Base-by-base conservation (phyloP, 371 early-diverging fungal species). In the Apophysomyces ossiformis region DNA sequence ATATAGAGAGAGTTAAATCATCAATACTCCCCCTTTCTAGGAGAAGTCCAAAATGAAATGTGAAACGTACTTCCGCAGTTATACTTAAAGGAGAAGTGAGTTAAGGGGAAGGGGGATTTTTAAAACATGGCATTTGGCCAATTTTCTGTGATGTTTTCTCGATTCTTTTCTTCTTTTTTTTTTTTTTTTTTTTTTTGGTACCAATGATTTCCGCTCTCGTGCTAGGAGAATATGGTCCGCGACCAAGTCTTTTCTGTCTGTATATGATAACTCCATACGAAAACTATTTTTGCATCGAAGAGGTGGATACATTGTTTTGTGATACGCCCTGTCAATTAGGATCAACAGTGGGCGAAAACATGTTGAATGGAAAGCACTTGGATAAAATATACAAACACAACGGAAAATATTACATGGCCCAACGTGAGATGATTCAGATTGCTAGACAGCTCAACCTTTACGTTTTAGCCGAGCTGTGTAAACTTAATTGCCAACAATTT, bases 401-500 rank as follows among this genome's bases (percentile, higher is more conserved):
- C 8, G 54, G 54, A 32, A 4, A 26, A 21, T 26, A 50, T 50
- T 50, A 50, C 11, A 50, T 50, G 16, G 54, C 8, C 21, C 54
- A 50, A 21, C 54, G 21, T n/a, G 21, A 43, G 6, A 61, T 74
- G 36, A 58, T 70, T 21, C 57, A 63, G 11, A 68, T 79, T n/a
- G 79, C 79, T 18, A 65, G 74, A 9, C 46, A 57, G 1, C 70
- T 68, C 39, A 70, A 73, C 50, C 39, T 66, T 32, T 69, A 67
- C 59, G 69, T 60, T 44, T 64, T 79, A 3, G 79, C 77, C 37
- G 79, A 79, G 60, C 66, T 79, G 32, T 74, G 75, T 68, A 69
- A 70, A 60, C 66, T 79, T 15, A 57, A 65, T n/a, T 37, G 38
- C 12, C 44, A 66, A 39, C 75, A 79, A 59, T 58, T 79, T 11